These are phyloP conservation scores for Ricinus communis DNA, from an alignment of 345 rosid species.

Conservation along the genomic window DNA sequence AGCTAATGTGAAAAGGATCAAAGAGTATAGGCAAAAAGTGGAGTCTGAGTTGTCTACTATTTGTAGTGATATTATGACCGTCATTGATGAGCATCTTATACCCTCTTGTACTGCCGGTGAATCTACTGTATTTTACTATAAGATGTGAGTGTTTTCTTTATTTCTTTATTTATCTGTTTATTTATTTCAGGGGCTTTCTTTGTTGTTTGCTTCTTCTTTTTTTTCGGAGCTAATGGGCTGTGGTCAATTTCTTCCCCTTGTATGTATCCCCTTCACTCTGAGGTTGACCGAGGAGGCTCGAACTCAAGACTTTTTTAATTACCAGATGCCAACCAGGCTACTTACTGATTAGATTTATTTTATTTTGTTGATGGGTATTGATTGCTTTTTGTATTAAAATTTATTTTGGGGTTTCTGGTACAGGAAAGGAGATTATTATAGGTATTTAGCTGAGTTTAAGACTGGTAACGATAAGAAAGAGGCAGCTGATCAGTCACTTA, in stretches of 20 bases:
- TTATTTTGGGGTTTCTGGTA: slow-evolving; percentile 5
- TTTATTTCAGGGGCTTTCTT: no score
- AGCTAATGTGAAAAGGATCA: slow-evolving; percentile 45
- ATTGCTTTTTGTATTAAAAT: no score
- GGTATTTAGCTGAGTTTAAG: slow-evolving; percentile 55
- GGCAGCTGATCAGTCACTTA: slow-evolving; percentile 54
- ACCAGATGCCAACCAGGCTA: no score
- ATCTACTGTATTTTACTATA: slow-evolving; percentile 51
- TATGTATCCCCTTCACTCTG: no score
- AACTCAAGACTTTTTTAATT: no score
- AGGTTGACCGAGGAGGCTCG: no score
- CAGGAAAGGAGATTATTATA: slow-evolving; percentile 62
- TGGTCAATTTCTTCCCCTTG: no score
- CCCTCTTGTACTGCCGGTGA: slow-evolving; percentile 46
- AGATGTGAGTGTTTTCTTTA: slow-evolving; percentile 52
- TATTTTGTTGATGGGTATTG: not conserved
- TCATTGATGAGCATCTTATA: slow-evolving; percentile 52
- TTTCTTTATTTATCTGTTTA: no score
- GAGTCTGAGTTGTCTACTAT: slow-evolving; percentile 45
- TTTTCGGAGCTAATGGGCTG: no score
- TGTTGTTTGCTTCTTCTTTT: no score
- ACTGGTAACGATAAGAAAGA: slow-evolving; percentile 50
- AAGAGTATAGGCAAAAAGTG: slow-evolving; percentile 45
- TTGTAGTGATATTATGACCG: slow-evolving; percentile 43
- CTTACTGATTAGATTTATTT: not conserved